Evolutionary conservation across 2,329 filamentous ascomycete genomes (phyloP), one percentile per base, ranked within the genome.

Genomic region (Uncinocarpus reesii): DNA sequence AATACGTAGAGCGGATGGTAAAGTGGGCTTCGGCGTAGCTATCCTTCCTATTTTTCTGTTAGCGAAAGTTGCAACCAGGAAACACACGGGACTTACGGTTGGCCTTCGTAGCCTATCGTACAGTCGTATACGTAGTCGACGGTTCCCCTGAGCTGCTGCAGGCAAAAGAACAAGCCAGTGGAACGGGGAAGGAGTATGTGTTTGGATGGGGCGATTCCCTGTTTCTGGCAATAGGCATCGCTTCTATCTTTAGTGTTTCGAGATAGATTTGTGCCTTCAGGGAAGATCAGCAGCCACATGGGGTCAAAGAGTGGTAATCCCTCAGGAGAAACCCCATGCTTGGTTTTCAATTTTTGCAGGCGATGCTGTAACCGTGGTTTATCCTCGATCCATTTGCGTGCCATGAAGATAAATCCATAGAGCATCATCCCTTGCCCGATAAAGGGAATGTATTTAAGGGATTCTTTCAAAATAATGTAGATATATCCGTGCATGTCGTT

Each of bases 21-120:
- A 93, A 96, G 59, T 86, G 84, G 42, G 93, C 80, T 62, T 96
- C 89, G n/a, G 90, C 89, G 56, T 83, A 95, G 58, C 84, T 77
- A 32, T 83, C 85, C 50, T 82, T 83, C 20, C 83, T 86, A 52
- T 13, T 7, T 3, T 4, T 11, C 10, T 29, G 45, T 42, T 18
- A 21, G 32, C 47, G 26, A 31, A 8, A 46, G 36, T 52, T 7
- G 51, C 31, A 49, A 23, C 5, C 7, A 40, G 8, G 4, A 20
- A 29, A 18, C 26, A 18, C 13, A 7, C 20, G 44, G n/a, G n/a
- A 83, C 86, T 74, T 77, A 90, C 83, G 86, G 85, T 36, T 95
- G 79, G 11, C 92, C 90, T 66, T 95, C 90, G 61, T 98, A 98
- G 3, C 87, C 89, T 49, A 98, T 83, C 0, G 92, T 96, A 65